A percentile compares a stretch with the other conserved stretches of the same genome.
Conservation (phyloP, 2,329 filamentous ascomycete species). For the Penicillium sp. region DNA sequence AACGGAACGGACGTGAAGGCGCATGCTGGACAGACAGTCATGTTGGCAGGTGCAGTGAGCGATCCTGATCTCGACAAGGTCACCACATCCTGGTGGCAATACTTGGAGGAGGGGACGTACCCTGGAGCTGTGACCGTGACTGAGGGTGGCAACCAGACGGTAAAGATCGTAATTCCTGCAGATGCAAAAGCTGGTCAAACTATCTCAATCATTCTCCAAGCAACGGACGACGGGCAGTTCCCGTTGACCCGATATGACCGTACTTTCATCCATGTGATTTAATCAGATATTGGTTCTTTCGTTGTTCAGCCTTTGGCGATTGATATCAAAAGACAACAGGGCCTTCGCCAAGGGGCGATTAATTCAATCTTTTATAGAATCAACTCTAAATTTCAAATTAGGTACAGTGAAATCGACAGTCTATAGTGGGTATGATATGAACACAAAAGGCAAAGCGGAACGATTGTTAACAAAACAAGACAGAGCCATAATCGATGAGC, state of each 20-base stretch:
- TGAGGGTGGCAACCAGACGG: not conserved
- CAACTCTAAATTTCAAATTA: not conserved
- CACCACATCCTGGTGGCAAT: constrained; percentile 21
- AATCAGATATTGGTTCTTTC: not conserved
- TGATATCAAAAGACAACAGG: not conserved
- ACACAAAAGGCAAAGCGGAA: not conserved
- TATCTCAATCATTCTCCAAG: constrained; percentile 19
- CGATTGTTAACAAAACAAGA: not conserved
- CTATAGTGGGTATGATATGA: not conserved
- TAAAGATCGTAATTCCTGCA: constrained; percentile 7
- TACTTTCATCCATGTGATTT: constrained; percentile 14
- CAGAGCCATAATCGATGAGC: not conserved
- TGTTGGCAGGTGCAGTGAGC: constrained; percentile 9
- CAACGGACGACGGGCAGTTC: constrained; percentile 14
- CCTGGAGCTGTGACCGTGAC: constrained; percentile 10
- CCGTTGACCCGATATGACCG: constrained; percentile 18
- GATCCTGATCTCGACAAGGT: constrained; percentile 18
- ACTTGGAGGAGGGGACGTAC: constrained; percentile 19
- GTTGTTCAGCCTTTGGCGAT: not conserved
- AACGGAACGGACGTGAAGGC: constrained; percentile 10
- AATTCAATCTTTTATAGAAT: not conserved
- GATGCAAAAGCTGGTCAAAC: constrained; percentile 17
- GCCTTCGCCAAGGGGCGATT: too few relatives aligned
- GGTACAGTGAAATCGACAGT: not conserved
- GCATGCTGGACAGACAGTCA: constrained; percentile 8